Evolutionary conservation across 2,329 filamentous ascomycete species (phyloP).

Genomic region (Beauveria scarabaeidicola): DNA sequence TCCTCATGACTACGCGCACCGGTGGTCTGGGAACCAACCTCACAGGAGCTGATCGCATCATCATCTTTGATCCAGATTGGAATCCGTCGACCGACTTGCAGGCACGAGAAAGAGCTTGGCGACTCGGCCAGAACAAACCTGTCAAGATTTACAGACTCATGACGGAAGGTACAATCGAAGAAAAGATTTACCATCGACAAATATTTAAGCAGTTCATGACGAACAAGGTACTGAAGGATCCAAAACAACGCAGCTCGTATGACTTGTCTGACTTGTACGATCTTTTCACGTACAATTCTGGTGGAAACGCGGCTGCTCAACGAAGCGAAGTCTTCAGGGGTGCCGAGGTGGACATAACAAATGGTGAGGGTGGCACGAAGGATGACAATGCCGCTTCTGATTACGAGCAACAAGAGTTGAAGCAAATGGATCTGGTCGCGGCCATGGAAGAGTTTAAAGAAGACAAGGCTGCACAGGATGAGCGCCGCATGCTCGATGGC

Average conservation of each 20-base stretch:
- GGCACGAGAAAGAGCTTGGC: constrained; percentile 90
- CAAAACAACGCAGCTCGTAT: constrained; percentile 86
- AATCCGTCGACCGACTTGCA: constrained; percentile 96
- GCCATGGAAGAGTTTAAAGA: constrained; percentile 55
- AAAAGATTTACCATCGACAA: constrained; percentile 98
- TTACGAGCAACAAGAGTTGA: constrained; percentile 36
- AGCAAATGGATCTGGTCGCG: constrained; percentile 51
- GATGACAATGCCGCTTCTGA: constrained; percentile 12
- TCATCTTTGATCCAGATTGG: constrained; percentile 98
- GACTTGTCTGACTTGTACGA: constrained; percentile 86
- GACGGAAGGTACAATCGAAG: constrained; percentile 95
- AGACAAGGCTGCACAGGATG: constrained; percentile 44
- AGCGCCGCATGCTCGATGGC: constrained; percentile 75
- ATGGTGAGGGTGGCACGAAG: constrained; percentile 7
- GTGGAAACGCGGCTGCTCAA: constrained; percentile 54
- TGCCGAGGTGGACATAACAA: constrained; percentile 54
- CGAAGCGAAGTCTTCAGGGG: constrained; percentile 81
- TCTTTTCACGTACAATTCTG: constrained; percentile 62
- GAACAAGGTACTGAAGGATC: constrained; percentile 91
- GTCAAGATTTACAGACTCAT: constrained; percentile 97
- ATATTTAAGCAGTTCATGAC: constrained; percentile 98
- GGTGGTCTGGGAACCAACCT: constrained; percentile 90
- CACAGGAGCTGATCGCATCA: constrained; percentile 89
- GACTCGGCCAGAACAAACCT: constrained; percentile 86
- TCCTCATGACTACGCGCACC: constrained; percentile 90